These are phyloP conservation scores for Grosmannia clavigera DNA, from an alignment of 2,329 filamentous ascomycete species.

Conservation along the genomic window DNA sequence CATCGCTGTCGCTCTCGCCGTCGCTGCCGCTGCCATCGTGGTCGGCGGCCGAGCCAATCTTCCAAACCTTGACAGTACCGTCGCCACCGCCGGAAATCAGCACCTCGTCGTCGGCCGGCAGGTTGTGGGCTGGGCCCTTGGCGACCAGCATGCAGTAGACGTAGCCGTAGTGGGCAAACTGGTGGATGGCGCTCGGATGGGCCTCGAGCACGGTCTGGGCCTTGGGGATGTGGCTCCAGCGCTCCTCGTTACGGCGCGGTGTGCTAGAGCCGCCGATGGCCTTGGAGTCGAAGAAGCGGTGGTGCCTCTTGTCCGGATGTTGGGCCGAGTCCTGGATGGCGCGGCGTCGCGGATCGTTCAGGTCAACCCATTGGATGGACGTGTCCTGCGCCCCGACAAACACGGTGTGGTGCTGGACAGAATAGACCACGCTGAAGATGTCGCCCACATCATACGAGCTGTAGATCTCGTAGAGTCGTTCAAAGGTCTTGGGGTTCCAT, in stretches of 20 bases:
- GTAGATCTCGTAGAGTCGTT: conserved; percentile 77
- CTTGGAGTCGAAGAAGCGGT: conserved; percentile 86
- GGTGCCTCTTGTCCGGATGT: conserved; percentile 65
- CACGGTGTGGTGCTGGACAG: conserved; percentile 62
- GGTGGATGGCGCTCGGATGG: conserved; percentile 63
- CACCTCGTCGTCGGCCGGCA: conserved; percentile 64
- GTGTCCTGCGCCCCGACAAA: conserved; percentile 93
- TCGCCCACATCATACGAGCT: conserved; percentile 91
- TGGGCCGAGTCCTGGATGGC: conserved; percentile 50
- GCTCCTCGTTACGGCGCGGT: conserved; percentile 54
- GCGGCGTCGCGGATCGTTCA: conserved; percentile 50
- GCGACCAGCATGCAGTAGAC: conserved; percentile 92
- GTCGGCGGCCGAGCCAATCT: conserved; percentile 31
- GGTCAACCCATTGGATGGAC: conserved; percentile 81
- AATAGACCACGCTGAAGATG: conserved; percentile 91
- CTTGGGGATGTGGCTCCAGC: conserved; percentile 40
- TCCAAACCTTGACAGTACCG: conserved; percentile 91
- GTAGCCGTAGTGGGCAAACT: conserved; percentile 92
- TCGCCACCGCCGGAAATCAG: conserved; percentile 87
- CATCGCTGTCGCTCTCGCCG: conserved; percentile 23
- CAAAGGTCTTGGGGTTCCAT: conserved; percentile 70
- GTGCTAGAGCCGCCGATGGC: conserved; percentile 73
- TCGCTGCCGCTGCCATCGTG: conserved; percentile 30
- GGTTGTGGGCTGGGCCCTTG: conserved; percentile 51
- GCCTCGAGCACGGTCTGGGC: conserved; percentile 60